Base-by-base conservation (phyloP, 371 early-diverging fungal species). In the Mucor indicus region DNA sequence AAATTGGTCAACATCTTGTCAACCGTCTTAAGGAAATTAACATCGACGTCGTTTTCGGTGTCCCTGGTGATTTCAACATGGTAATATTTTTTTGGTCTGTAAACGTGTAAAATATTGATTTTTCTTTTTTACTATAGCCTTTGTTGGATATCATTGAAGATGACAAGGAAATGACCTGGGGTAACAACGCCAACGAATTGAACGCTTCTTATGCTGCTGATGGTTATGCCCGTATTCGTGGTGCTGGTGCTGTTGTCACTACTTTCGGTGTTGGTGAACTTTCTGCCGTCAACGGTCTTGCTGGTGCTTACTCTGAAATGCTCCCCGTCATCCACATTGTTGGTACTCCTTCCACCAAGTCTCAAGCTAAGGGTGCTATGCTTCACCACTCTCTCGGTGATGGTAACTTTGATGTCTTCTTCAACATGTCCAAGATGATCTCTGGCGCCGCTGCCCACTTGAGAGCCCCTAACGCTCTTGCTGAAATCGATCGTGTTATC, bases 181-280 rank as follows among this genome's bases (percentile, higher is more conserved):
- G 64, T 24, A 57, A 64, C 44, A 54, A 61, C 46, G 57, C 62
- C 11, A 73, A 73, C 29, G 74, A 74, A 48, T 42, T 74, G 31
- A 74, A 77, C 13, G 65, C 68, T n/a, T 56, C 70, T 11, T 72
- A 72, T 57, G 69, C 79, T 9, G 75, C 75, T 15, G 79, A 78
- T 58, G 75, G 79, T 16, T 79, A 79, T 59, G 73, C 79, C 20
- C 62, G 63, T 38, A 43, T 60, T 17, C 37, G 47, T 15, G 60
- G 67, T 29, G 54, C 53, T 19, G 67, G 67, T 33, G 73, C 69
- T 24, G 32, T 79, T 9, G 56, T 72, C n/a, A 79, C 79, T 3
- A 79, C 79, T 12, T 79, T 79, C 46, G 79, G 79, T 21, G 79
- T 79, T 1, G 79, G 79, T 23, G 79, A 79, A 54, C 48, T 79